Conservation (phyloP, 2,329 filamentous ascomycete species). For the Setomelanomma holmii region DNA sequence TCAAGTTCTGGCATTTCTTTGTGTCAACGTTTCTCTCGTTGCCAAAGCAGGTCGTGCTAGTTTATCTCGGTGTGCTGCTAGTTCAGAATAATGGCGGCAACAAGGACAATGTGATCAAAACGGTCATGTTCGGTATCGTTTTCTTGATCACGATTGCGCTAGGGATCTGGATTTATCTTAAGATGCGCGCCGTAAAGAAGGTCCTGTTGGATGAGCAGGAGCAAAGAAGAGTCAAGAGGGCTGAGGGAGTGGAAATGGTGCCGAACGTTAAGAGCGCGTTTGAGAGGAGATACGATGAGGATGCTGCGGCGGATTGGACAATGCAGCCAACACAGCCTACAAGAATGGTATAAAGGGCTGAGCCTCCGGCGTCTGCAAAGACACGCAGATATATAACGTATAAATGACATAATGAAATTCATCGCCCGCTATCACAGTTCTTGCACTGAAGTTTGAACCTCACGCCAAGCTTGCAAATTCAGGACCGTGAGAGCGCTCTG, state of each 20-base stretch:
- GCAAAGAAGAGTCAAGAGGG: constrained; percentile 25
- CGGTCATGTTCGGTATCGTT: constrained; percentile 39
- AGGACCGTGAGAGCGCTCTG: too few species aligned
- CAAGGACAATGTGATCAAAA: constrained; percentile 31
- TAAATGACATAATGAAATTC: constrained; percentile 18
- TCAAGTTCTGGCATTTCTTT: constrained; percentile 46
- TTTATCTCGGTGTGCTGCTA: constrained; percentile 44
- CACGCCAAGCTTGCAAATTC: too few species aligned
- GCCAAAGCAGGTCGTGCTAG: constrained; percentile 46
- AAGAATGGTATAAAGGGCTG: constrained; percentile 24
- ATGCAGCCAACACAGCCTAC: constrained; percentile 30
- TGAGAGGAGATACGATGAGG: constrained; percentile 26
- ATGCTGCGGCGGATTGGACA: constrained; percentile 19
- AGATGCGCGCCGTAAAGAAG: constrained; percentile 44
- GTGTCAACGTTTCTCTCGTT: constrained; percentile 43
- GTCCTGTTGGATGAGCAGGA: constrained; percentile 43
- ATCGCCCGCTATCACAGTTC: too few species aligned
- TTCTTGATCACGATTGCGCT: constrained; percentile 39
- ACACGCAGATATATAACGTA: constrained; percentile 1
- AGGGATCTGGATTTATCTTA: constrained; percentile 42
- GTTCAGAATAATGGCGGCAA: constrained; percentile 35
- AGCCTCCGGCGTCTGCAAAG: constrained; percentile 1
- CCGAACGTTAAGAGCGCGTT: constrained; percentile 26
- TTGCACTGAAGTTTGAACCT: too few species aligned
- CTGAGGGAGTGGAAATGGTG: constrained; percentile 23